These are phyloP conservation scores for Fusarium brachygibbosum DNA, from an alignment of 2,329 filamentous ascomycete species.

Conservation along the genomic window DNA sequence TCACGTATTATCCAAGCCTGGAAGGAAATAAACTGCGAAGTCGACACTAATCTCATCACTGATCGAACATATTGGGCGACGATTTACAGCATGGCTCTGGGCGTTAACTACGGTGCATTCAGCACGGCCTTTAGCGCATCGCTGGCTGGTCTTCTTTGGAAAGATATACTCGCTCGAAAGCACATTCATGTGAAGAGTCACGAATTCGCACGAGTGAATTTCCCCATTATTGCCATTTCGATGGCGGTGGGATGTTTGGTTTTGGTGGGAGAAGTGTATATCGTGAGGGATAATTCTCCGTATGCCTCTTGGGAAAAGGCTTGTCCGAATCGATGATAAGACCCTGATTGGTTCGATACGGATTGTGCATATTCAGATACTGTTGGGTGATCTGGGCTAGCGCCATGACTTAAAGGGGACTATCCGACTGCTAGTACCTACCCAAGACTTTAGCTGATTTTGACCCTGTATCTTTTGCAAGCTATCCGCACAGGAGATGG, in stretches of 20 bases:
- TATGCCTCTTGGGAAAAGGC: constrained; percentile 18
- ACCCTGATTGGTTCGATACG: too few species aligned
- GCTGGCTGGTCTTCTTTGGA: constrained; percentile 78
- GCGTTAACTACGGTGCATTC: constrained; percentile 82
- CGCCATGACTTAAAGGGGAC: too few species aligned
- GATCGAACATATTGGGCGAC: constrained; percentile 80
- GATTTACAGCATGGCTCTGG: constrained; percentile 80
- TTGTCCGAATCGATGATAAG: constrained; percentile 1
- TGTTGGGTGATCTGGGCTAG: too few species aligned
- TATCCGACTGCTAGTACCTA: too few species aligned
- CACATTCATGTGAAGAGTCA: constrained; percentile 73
- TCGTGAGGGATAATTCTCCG: constrained; percentile 52
- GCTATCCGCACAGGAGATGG: too few species aligned
- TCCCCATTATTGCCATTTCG: constrained; percentile 77
- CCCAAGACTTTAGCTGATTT: too few species aligned
- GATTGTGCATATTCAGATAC: too few species aligned
- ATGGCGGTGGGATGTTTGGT: constrained; percentile 75
- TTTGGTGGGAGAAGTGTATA: constrained; percentile 74
- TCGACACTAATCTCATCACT: constrained; percentile 64
- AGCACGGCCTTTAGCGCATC: constrained; percentile 80
- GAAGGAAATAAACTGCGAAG: constrained; percentile 67
- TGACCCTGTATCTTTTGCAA: too few species aligned
- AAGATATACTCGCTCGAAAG: constrained; percentile 76
- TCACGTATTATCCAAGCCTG: constrained; percentile 78
- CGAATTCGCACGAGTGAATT: constrained; percentile 77